Evolutionary conservation across 177 flowering plant genomes (phyloP).

Genomic region (Vitis hybrid): DNA sequence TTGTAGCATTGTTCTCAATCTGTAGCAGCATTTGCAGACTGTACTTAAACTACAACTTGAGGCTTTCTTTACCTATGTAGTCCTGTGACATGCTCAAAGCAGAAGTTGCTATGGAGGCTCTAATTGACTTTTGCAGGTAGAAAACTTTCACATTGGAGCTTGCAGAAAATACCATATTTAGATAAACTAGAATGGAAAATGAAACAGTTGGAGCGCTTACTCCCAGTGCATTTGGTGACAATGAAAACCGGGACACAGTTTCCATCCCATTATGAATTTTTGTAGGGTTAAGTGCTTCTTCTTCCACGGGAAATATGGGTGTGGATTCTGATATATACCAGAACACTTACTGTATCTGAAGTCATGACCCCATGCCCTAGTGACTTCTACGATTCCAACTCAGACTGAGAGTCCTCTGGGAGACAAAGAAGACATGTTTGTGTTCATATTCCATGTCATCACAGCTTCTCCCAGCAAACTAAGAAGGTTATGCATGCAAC

Average conservation of each 20-base stretch:
- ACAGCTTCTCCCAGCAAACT: constrained; percentile 8
- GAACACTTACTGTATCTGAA: constrained; percentile 52
- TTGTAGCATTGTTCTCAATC: constrained; percentile 43
- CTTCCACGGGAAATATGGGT: too few species aligned
- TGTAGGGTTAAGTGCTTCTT: too few species aligned
- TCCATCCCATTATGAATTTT: too few species aligned
- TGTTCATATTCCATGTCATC: constrained; percentile 4
- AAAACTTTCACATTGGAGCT: constrained; percentile 46
- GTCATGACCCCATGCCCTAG: constrained; percentile 97
- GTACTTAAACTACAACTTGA: constrained; percentile 53
- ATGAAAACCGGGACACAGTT: too few species aligned
- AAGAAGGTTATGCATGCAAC: constrained; percentile 12
- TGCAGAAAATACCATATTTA: constrained; percentile 17
- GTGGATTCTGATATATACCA: too few species aligned
- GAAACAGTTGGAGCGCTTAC: too few species aligned
- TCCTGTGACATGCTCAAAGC: constrained; percentile 53
- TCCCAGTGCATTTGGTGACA: too few species aligned
- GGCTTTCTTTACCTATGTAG: constrained; percentile 55
- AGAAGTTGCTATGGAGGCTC: constrained; percentile 57
- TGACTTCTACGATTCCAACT: constrained; percentile 86
- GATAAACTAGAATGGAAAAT: too few species aligned
- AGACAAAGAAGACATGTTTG: constrained; percentile 3
- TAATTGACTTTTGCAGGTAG: constrained; percentile 59
- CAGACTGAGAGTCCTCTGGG: constrained; percentile 43
- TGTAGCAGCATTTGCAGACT: constrained; percentile 48